Base-by-base conservation (phyloP, 352 stramenopile species). In the Thalassiosira mediterranea region DNA sequence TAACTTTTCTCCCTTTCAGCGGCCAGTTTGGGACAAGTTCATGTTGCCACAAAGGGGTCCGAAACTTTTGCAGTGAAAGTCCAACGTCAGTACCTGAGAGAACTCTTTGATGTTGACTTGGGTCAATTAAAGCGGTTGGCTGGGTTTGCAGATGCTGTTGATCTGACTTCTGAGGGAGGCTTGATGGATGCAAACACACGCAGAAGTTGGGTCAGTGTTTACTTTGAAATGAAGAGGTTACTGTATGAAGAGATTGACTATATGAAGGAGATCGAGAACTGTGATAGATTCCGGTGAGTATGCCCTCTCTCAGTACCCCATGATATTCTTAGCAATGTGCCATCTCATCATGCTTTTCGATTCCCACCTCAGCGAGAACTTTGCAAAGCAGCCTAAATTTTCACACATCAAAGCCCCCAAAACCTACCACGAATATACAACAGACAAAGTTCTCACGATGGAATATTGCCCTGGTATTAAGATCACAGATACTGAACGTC, bases 51-150 rank as follows among this genome's bases (percentile, higher is more conserved):
- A 52, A 92, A 91, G 44, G 71, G 93, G 15, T 91, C 94, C 0
- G 73, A 93, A 51, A 93, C 93, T 4, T 90, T 98, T 49, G 96
- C 96, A 3, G 94, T 99, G 11, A 99, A 99, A 81, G 90, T 99
- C 13, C 97, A 99, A 83, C 64, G 93, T 28, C 83, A 94, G 40
- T 93, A 90, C 56, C 71, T 96, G 1, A 77, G 88, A 67, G 88
- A 94, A 64, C 64, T 95, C 11, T 96, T 96, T 81, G 89, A 95
- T 68, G 88, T 96, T 7, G 93, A 96, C 84, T 81, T 96, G 26
- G 85, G 88, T 42, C 93, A 96, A 65, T 77, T 96, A 25, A 89
- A 88, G 42, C 81, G 94, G 23, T 80, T 96, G 17, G 93, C 91
- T 29, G 77, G 78, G 13, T 88, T 96, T 73, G 82, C 92, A 1